phyloP scores from a whole-genome alignment of 495 filamentous ascomycete genomes.

The Chaetomium tenue region DNA sequence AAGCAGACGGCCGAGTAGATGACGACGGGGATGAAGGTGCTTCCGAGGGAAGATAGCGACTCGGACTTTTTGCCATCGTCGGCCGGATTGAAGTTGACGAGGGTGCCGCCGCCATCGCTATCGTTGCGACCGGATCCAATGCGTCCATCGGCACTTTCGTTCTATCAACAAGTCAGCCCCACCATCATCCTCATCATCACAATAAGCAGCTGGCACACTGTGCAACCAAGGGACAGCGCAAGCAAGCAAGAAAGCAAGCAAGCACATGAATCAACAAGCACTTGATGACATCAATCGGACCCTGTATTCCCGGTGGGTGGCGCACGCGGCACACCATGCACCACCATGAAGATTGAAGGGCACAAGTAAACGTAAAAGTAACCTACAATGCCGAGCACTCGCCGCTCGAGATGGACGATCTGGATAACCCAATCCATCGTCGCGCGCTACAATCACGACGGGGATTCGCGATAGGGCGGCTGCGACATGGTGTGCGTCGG shows the following conservation, averaged over 20 bases:
- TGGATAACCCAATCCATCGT: constrained; percentile 14
- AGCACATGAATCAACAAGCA: too few relatives aligned
- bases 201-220: too few relatives aligned
- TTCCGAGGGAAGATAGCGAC: constrained; percentile 43
- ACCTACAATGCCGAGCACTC: constrained; percentile 12
- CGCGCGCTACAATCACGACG: constrained; percentile 6
- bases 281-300: too few relatives aligned
- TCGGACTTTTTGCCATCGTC: constrained; percentile 21
- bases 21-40: constrained; percentile 53
- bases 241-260: too few relatives aligned
- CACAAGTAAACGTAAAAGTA: too few relatives aligned
- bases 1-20: constrained; percentile 39
- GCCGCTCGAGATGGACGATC: constrained; percentile 5
- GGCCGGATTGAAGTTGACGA: constrained; percentile 20
- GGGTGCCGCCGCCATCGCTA: constrained; percentile 29
- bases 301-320: too few relatives aligned
- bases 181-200: background rate
- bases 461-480: background rate
- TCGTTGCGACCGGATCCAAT: constrained; percentile 36
- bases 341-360: too few relatives aligned
- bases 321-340: background rate
- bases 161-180: constrained; percentile 18
- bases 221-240: too few relatives aligned
- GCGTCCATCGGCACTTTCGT: constrained; percentile 29
- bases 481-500: constrained; percentile 9